Evolutionary conservation across 2,329 filamentous ascomycete genomes (phyloP).

Genomic region (Capronia americana): DNA sequence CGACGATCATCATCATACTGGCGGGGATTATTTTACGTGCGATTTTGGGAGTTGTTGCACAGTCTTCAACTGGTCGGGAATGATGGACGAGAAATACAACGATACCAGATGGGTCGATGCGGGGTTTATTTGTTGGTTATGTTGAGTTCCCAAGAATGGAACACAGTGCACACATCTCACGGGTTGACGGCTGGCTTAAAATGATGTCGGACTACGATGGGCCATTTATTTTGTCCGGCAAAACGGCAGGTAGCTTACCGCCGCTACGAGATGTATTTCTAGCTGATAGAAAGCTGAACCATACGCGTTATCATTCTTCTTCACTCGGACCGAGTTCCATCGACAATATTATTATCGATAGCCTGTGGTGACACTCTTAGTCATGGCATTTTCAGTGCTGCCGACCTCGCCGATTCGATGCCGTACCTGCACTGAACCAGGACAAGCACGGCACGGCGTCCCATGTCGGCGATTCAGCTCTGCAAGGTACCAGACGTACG

Average conservation of each 20-base stretch:
- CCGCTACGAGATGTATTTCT: slow-evolving; percentile 38
- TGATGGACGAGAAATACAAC: slow-evolving; percentile 31
- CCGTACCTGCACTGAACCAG: not conserved
- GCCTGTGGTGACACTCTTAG: not conserved
- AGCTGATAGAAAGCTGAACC: slow-evolving; percentile 35
- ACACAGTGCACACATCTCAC: slow-evolving; percentile 33
- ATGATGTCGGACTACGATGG: slow-evolving; percentile 30
- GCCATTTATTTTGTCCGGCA: slow-evolving; percentile 22
- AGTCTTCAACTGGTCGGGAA: slow-evolving; percentile 23
- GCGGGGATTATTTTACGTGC: slow-evolving; percentile 28
- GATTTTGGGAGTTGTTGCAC: slow-evolving; percentile 30
- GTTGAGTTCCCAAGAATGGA: slow-evolving; percentile 26
- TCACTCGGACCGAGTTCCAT: not conserved
- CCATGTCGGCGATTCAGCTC: slow-evolving; percentile 16
- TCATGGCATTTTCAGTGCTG: not conserved
- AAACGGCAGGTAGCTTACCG: slow-evolving; percentile 27
- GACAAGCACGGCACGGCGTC: not conserved
- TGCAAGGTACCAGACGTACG: slow-evolving; percentile 27
- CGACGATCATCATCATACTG: slow-evolving; percentile 32
- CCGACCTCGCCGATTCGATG: not conserved
- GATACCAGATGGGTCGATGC: slow-evolving; percentile 33
- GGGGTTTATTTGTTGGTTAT: slow-evolving; percentile 29
- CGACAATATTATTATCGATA: not conserved
- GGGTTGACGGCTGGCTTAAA: slow-evolving; percentile 34
- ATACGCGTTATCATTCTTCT: slow-evolving; percentile 9